phyloP scores from a whole-genome alignment of 108 stramenopile species.

The Skeletonema tropicum region DNA sequence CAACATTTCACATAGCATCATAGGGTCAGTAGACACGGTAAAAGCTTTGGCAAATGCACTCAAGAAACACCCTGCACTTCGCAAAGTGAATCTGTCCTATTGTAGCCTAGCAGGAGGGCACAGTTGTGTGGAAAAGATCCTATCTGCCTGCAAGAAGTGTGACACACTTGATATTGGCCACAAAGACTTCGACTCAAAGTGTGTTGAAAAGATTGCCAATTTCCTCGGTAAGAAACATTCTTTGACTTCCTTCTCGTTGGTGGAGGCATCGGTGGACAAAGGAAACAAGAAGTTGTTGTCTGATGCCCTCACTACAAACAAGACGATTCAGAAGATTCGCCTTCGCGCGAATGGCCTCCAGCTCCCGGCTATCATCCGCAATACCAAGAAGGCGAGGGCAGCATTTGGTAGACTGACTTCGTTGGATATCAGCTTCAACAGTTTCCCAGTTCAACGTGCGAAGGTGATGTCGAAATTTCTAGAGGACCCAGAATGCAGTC shows the following conservation, averaged over 20 bases:
- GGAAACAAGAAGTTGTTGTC: not conserved
- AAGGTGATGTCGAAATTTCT: not conserved
- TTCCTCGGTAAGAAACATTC: slow-evolving; percentile 7
- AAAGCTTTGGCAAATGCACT: not conserved
- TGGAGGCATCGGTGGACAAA: not conserved
- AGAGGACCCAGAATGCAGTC: not conserved
- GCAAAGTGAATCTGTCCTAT: not conserved
- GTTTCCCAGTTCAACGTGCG: not conserved
- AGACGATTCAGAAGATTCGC: not conserved
- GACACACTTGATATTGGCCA: not conserved
- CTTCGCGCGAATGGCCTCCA: not conserved
- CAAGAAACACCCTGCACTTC: slow-evolving; percentile 5
- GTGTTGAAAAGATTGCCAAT: not conserved
- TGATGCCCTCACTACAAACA: not conserved
- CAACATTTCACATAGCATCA: not conserved
- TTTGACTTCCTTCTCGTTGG: not conserved
- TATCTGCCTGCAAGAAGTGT: slow-evolving; percentile 1
- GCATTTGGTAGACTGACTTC: not conserved
- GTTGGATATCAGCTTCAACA: not conserved
- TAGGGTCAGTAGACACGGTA: not conserved
- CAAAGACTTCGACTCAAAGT: not conserved
- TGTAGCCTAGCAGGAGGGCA: not conserved
- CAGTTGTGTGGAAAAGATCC: not conserved
- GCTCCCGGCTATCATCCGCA: not conserved
- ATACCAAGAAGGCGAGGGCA: not conserved